Evolutionary conservation across 1,284 basidiomycete genomes (phyloP), one percentile per base, ranked within the genome.

Genomic region (Rhodotorula glutinis): DNA sequence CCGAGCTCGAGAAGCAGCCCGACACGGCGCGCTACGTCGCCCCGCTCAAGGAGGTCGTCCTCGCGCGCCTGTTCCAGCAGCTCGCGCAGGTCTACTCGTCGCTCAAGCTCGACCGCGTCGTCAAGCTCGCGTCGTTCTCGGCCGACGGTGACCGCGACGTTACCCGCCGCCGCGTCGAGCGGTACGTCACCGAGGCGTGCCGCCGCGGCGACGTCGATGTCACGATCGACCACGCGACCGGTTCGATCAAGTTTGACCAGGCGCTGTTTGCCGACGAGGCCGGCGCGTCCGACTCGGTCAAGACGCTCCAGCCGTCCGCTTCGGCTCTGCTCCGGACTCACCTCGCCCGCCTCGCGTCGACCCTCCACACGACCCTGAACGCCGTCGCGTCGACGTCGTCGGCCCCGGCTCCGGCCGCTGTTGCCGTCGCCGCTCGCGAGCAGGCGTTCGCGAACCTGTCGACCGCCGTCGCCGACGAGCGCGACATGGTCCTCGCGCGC

Each of bases 11-110:
- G 3, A 65, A 74, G 56, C 79, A 82, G 62, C 67, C 75, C 30
- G 78, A 79, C 62, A 77, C 80, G 11, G 83, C 63, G 77, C 85
- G 88, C 1, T 98, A 98, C 80, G 86, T 96, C 60, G 86, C 90
- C 52, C 89, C 95, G 67, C 86, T 99, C 61, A 90, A 92, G 77
- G 90, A 89, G 70, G 94, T 95, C 57, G 85, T 98, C 33, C 87
- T 98, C 70, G 93, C 92, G 8, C 89, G 93, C 46, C 85, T 98
- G n/a, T 88, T 98, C 74, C 88, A 88, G 63, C 92, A 96, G 80
- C 87, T 98, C 62, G 90, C 91, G 11, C 90, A 98, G 78, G 90
- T 98, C 25, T 98, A 98, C 81, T 89, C 89, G 57, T 88, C 89
- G 16, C 88, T 98, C 82, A 89, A 88, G 75, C 86, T 95, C 67